phyloP scores from a whole-genome alignment of 192 early-diverging fungal genomes.

The Gaertneriomyces semiglobifer region DNA sequence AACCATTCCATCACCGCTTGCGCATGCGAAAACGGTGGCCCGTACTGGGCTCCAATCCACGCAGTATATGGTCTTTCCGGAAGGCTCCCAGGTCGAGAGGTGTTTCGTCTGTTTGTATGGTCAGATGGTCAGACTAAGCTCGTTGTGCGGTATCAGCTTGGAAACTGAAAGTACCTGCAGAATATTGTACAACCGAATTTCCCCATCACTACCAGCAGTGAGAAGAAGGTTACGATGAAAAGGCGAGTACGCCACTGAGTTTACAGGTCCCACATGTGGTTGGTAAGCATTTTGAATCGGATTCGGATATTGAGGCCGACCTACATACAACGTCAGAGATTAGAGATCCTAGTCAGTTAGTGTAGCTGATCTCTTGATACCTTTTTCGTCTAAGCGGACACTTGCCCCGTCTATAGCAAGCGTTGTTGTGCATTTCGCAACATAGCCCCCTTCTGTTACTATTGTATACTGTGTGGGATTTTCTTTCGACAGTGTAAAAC shows the following conservation, averaged over 20 bases:
- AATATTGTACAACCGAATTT: slow-evolving; percentile 38
- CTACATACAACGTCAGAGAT: not conserved
- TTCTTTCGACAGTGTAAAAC: slow-evolving; percentile 6
- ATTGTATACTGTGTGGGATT: slow-evolving; percentile 24
- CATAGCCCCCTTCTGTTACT: slow-evolving; percentile 46
- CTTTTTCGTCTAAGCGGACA: not conserved
- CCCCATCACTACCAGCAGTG: slow-evolving; percentile 40
- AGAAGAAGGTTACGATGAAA: slow-evolving; percentile 46
- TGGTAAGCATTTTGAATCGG: slow-evolving; percentile 22
- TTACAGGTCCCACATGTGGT: slow-evolving; percentile 45
- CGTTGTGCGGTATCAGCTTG: not conserved
- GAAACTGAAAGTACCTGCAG: slow-evolving; percentile 22
- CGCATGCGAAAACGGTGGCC: slow-evolving; percentile 38
- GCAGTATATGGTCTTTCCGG: slow-evolving; percentile 21
- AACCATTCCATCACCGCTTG: slow-evolving; percentile 29
- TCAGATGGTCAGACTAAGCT: not conserved
- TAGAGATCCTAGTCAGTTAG: not conserved
- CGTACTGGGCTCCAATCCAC: slow-evolving; percentile 40
- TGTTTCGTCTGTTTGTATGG: slow-evolving; percentile 15
- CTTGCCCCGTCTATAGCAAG: not conserved
- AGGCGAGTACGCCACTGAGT: slow-evolving; percentile 38
- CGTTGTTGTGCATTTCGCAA: slow-evolving; percentile 35
- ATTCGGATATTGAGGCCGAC: slow-evolving; percentile 3
- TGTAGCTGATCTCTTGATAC: not conserved
- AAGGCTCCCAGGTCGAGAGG: slow-evolving; percentile 42